Evolutionary conservation across 2,329 filamentous ascomycete genomes (phyloP), one percentile per base, ranked within the genome.

Genomic region (Penicillium thymicola): DNA sequence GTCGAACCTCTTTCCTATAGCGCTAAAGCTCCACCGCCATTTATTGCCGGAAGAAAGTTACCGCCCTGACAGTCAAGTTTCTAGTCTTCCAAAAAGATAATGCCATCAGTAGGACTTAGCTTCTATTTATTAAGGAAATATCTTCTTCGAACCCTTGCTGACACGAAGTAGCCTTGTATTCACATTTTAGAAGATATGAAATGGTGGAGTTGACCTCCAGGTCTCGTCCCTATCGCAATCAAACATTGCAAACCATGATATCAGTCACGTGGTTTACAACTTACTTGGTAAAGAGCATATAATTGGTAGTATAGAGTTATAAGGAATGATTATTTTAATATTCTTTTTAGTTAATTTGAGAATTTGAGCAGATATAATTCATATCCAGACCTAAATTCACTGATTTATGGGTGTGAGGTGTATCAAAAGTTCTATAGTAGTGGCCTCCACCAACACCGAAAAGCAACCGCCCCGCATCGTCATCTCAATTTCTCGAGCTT

Each of bases 381-480:
- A 14, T 1, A 25, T 36, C 1, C 2, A 11, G 13, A 9, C 16
- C 13, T 16, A 25, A 14, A 45, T 8, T 36, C 1, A 28, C 28
- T 8, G 7, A 21, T 36, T 3, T 7, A 16, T 21, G 14, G 16
- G 10, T 54, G 34, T 18, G 14, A 48, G 10, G 10, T 7, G 11
- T n/a, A 18, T 34, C 54, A 10, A 30, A 28, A 30, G 18, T 36
- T 42, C 50, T 44, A 40, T 54, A 40, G 37, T 57, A 38, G 42
- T 54, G 51, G 49, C 55, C 51, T 47, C 58, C 54, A 42, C 54
- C 51, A 48, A 62, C 51, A 59, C 50, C 54, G 37, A 58, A 49
- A 53, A 55, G 46, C 54, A 55, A 46, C 28, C 60, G 66, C 71
- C 70, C 71, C 70, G 70, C 71, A 69, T 68, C 63, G 60, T 65